These are phyloP conservation scores for Leccinum pachyderme DNA, from an alignment of 1,284 basidiomycete genomes.

Conservation along the genomic window DNA sequence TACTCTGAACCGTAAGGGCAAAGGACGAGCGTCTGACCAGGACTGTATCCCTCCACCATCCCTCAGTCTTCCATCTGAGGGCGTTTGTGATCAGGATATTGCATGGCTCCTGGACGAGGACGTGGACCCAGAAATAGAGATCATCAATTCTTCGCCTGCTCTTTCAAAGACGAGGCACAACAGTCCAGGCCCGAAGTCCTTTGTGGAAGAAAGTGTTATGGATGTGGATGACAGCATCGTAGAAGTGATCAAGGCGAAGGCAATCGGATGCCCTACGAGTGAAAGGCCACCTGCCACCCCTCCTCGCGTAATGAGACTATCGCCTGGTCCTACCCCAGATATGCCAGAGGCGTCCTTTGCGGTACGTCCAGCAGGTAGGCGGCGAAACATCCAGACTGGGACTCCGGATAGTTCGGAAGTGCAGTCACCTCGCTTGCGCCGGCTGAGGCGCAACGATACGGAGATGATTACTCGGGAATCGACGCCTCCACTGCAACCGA, in stretches of 20 bases:
- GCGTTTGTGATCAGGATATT: slow-evolving; percentile 39
- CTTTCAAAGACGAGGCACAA: slow-evolving; percentile 5
- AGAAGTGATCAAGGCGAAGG: slow-evolving; percentile 9
- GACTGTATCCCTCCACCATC: background rate
- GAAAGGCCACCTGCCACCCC: slow-evolving; percentile 47
- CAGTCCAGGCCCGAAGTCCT: background rate
- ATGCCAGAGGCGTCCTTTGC: slow-evolving; percentile 52
- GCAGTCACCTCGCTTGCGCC: slow-evolving; percentile 41
- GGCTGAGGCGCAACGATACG: slow-evolving; percentile 39
- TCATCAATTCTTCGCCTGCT: slow-evolving; percentile 49
- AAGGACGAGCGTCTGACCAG: slow-evolving; percentile 10
- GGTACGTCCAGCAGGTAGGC: slow-evolving; percentile 44
- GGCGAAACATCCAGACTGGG: slow-evolving; percentile 28
- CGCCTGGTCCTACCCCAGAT: slow-evolving; percentile 18
- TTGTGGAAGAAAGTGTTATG: slow-evolving; percentile 8
- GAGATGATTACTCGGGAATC: slow-evolving; percentile 18
- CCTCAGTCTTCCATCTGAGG: background rate
- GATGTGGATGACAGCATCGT: slow-evolving; percentile 10
- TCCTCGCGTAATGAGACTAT: slow-evolving; percentile 19
- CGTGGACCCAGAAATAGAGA: slow-evolving; percentile 48
- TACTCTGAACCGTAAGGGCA: slow-evolving; percentile 7
- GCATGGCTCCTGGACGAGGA: slow-evolving; percentile 67
- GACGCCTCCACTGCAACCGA: slow-evolving; percentile 27
- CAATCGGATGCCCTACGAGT: slow-evolving; percentile 21
- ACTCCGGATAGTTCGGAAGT: slow-evolving; percentile 37